Base-by-base conservation (phyloP, 257 asterid genomes). In the Osmanthus fragrans region DNA sequence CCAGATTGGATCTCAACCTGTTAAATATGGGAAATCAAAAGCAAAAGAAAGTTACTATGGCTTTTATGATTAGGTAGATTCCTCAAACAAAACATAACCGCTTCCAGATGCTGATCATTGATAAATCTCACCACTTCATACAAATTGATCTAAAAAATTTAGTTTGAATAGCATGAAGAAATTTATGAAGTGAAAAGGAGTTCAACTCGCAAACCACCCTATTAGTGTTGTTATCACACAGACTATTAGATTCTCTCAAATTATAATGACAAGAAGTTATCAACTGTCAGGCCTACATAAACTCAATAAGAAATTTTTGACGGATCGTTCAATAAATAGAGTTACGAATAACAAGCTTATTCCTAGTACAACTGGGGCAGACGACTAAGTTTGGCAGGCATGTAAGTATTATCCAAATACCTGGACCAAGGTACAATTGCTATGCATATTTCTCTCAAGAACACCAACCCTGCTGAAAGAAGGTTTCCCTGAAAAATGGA, bases 1-100 rank as follows among this genome's bases (percentile, higher is more conserved):
- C 99, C 99, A 56, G 99, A 91, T 81, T 93, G 93, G 84, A 95
- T 95, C 82, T 93, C 96, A 75, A 91, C 96, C 98, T 93, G 80
- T 73, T 73, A 37, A 47, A 77, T 58, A 77, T 47, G 82, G 65
- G 32, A 85, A 66, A 77, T 74, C 45, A 25, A 33, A 69, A 74
- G 56, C 40, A 23, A 3, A 21, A 49, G 36, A 68, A 75, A 78
- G 18, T 72, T 21, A 21, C 30, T 0, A 25, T 9, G 16, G 68
- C 32, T 4, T 7, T 60, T 7, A 60, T 23, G 16, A 60, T 21
- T 23, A 60, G 5, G 18, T 9, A 60, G 30, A 60, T 60, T 25
- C 32, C 68, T 60, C 32, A 25, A 25, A 60, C 32, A 58, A 58
- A 21, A 19, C 66, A 58, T 58, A n/a, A 58, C 30, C 29, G 30